Conservation (phyloP, 2,329 filamentous ascomycete genomes). For the Colletotrichum costaricense region DNA sequence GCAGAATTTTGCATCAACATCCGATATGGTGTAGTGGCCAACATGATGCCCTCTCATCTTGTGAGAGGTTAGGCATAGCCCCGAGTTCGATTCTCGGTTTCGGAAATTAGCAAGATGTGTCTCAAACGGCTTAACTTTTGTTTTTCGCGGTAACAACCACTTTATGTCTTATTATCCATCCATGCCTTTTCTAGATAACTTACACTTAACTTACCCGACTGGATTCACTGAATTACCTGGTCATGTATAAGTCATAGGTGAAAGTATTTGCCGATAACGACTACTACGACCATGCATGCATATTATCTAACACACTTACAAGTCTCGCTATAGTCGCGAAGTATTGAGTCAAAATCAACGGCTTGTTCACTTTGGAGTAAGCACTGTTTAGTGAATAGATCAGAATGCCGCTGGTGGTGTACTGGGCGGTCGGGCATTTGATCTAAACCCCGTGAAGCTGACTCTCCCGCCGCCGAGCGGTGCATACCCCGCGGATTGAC, state of each 20-base stretch:
- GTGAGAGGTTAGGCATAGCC: constrained; percentile 2
- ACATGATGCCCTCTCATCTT: neutral
- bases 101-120: neutral
- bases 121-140: accelerated
- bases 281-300: too few relatives aligned
- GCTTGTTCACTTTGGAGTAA: neutral
- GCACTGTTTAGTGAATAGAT: neutral
- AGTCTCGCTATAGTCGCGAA: neutral
- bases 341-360: neutral
- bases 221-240: too few relatives aligned
- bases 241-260: too few relatives aligned
- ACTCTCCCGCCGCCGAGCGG: neutral
- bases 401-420: neutral
- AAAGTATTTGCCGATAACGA: too few relatives aligned
- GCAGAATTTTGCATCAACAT: neutral
- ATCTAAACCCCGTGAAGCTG: neutral
- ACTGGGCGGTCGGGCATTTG: neutral
- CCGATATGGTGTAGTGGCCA: neutral
- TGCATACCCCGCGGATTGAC: neutral
- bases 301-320: too few relatives aligned
- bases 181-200: too few relatives aligned
- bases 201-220: too few relatives aligned
- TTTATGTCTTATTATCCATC: too few relatives aligned
- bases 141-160: neutral
- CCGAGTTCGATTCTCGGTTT: constrained; percentile 4